Base-by-base conservation (phyloP, 2,329 filamentous ascomycete genomes). In the Xylariaceae sp. region DNA sequence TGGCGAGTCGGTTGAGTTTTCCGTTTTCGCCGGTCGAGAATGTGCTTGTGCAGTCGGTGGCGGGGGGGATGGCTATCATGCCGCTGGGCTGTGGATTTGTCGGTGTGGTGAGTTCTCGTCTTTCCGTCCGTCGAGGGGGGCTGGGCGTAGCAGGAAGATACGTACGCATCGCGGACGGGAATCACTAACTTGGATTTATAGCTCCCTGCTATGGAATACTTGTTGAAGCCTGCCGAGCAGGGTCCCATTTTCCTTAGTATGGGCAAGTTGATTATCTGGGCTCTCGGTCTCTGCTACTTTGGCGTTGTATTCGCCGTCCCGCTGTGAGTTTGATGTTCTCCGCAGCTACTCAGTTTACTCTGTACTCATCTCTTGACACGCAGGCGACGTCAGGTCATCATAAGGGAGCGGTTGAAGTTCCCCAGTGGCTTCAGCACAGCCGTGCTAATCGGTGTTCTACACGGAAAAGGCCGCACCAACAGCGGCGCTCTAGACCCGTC, bases 281-380 rank as follows among this genome's bases (percentile, higher is more conserved):
- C 90, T 30, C 71, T 99, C 51, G 94, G 94, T 0, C 81, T 99
- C 12, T 96, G 91, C 68, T 92, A 97, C 67, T 99, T 99, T 68
- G 94, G 94, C 0, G 94, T 97, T 1, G 86, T 97, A 1, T 97
- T 99, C 74, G 94, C 91, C 0, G 92, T 99, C 11, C 94, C 94
- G 0, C 68, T 97, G 77, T 80, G 69, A 72, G 74, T 62, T 12
- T 53, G 30, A 7, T 7, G 29, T 42, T 30, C 42, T 8, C 1
- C 8, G 2, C 6, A 43, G 7, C 3, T 4, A 2, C 26, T 27
- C n/a, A 44, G 4, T 6, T 9, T 12, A 35, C 45, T 12, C 50
- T 59, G 19, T 29, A 59, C 19, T 37, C 12, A 37, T 11, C 8
- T 27, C 7, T 40, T 42, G 19, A 19, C 12, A n/a, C 34, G 9